Percentiles rank a stretch among this genome's conserved stretches.
Conservation (phyloP, 2,329 filamentous ascomycete genomes). For the Beauveria varroae region DNA sequence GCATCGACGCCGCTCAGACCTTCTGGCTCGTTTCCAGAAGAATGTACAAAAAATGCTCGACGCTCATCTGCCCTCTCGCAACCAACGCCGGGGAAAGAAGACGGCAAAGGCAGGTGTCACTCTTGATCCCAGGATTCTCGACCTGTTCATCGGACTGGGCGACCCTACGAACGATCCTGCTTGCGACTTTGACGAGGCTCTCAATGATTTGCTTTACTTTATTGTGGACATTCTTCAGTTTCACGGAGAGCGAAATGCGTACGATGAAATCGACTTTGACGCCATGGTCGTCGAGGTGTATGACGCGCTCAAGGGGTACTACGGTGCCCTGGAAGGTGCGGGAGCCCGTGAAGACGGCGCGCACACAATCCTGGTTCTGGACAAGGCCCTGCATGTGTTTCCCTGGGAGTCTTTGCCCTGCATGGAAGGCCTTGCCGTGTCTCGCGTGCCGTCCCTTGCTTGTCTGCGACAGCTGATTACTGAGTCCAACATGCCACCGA, state of each 20-base stretch:
- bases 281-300: conserved; percentile 80
- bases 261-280: conserved; percentile 97
- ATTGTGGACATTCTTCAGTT: conserved; percentile 95
- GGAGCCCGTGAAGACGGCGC: conserved; percentile 34
- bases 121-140: conserved; percentile 59
- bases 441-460: conserved; percentile 78
- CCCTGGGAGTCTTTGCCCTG: conserved; percentile 96
- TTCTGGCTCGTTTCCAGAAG: conserved; percentile 68
- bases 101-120: conserved; percentile 36
- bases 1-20: conserved; percentile 50
- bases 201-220: conserved; percentile 93
- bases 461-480: conserved; percentile 71
- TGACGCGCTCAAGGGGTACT: conserved; percentile 75
- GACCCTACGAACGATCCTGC: conserved; percentile 59
- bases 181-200: conserved; percentile 72
- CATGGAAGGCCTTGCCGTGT: conserved; percentile 70
- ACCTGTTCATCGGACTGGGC: conserved; percentile 82
- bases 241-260: conserved; percentile 90
- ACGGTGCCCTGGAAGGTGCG: conserved; percentile 41
- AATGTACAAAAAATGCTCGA: conserved; percentile 73
- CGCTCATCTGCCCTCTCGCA: conserved; percentile 77
- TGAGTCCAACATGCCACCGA: conserved; percentile 28
- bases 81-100: conserved; percentile 49
- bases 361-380: conserved; percentile 84
- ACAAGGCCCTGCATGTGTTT: conserved; percentile 84